Percentiles rank a stretch among this genome's conserved stretches.
Conservation (phyloP, 371 early-diverging fungal species). For the Zancudomyces culisetae region DNA sequence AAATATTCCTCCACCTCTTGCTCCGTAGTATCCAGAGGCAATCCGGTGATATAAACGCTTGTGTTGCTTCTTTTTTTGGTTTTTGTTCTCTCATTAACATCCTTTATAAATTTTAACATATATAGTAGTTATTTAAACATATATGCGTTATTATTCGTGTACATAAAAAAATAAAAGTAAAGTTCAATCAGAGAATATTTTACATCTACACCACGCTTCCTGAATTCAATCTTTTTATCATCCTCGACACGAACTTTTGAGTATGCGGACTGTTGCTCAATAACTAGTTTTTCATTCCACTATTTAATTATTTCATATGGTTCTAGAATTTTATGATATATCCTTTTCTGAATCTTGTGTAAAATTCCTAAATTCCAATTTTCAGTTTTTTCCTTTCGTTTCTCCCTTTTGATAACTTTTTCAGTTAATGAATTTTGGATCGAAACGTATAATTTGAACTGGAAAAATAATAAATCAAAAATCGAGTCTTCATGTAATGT, state of each 20-base stretch:
- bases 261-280: slow-evolving; percentile 64
- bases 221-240: slow-evolving; percentile 3
- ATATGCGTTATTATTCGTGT: too few species aligned
- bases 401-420: background rate
- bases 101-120: too few species aligned
- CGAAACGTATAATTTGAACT: too few species aligned
- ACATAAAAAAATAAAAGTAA: too few species aligned
- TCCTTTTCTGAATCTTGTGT: too few species aligned
- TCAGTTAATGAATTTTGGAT: too few species aligned
- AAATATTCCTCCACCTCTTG: slow-evolving; percentile 62
- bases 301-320: slow-evolving; percentile 14
- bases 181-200: background rate
- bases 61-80: slow-evolving; percentile 25
- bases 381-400: background rate
- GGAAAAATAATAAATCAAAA: too few species aligned
- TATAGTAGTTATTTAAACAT: too few species aligned
- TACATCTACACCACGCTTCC: slow-evolving; percentile 11
- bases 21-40: slow-evolving; percentile 61
- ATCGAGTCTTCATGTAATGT: too few species aligned
- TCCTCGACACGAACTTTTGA: slow-evolving; percentile 9
- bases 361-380: background rate
- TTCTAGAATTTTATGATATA: too few species aligned
- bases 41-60: slow-evolving; percentile 67
- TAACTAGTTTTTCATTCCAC: slow-evolving; percentile 54
- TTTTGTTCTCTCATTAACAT: slow-evolving; percentile 10